phyloP scores from a whole-genome alignment of 305 asterid genomes.

The Fraxinus ornus region DNA sequence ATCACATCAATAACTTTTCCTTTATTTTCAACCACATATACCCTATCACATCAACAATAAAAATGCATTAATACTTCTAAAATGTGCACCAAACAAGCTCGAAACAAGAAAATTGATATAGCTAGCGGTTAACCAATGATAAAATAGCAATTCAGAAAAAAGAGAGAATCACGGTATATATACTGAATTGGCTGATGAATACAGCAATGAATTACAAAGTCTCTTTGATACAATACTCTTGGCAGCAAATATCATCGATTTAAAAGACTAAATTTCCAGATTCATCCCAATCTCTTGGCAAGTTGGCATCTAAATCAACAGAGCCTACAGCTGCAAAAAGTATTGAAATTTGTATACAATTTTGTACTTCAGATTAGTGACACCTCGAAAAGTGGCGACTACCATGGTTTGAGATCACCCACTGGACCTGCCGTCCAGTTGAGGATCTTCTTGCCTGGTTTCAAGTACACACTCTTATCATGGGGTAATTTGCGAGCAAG shows the following conservation, averaged over 20 bases:
- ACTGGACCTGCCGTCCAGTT: conserved; percentile 63
- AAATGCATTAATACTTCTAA: too few relatives aligned
- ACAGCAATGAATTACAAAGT: not conserved
- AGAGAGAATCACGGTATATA: not conserved
- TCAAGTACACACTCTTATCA: conserved; percentile 36
- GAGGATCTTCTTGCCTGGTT: conserved; percentile 36
- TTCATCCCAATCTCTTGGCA: not conserved
- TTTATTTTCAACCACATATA: too few relatives aligned
- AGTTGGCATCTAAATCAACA: not conserved
- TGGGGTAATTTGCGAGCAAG: conserved; percentile 63
- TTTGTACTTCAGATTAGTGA: not conserved
- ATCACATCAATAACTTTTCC: too few relatives aligned
- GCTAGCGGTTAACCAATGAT: not conserved
- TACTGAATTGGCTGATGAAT: not conserved
- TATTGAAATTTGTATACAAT: not conserved
- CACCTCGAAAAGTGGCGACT: not conserved
- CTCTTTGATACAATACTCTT: not conserved
- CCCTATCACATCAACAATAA: too few relatives aligned
- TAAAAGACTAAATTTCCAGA: not conserved
- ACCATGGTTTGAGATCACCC: conserved; percentile 56
- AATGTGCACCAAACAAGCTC: too few relatives aligned
- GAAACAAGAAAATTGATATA: not conserved
- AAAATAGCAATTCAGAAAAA: not conserved
- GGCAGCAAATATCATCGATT: not conserved
- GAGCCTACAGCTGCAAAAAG: not conserved